Percentiles rank a stretch among this genome's conserved stretches.
phyloP scores from a whole-genome alignment of 495 filamentous ascomycete species.

The Letharia columbiana region DNA sequence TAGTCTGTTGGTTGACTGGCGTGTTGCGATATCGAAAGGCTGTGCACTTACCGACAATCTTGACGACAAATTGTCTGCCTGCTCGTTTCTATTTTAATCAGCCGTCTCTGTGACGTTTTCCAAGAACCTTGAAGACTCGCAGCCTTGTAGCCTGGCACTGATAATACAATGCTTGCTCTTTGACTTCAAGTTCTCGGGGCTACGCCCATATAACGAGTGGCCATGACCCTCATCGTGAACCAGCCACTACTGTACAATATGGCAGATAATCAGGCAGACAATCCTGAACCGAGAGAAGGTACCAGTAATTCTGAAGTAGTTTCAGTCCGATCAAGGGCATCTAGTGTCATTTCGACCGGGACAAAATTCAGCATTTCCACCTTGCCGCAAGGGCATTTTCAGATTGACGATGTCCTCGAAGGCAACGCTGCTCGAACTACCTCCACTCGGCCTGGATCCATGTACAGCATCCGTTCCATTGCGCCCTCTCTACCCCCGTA shows the following conservation, averaged over 20 bases:
- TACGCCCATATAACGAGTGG: neutral
- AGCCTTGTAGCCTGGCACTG: constrained; percentile 5
- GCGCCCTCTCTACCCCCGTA: constrained; percentile 21
- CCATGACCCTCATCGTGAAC: neutral
- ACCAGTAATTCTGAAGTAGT: neutral
- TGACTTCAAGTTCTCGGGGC: neutral
- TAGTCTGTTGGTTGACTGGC: neutral
- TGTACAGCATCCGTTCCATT: constrained; percentile 16
- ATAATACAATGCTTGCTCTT: neutral
- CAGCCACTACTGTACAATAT: neutral
- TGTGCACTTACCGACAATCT: neutral
- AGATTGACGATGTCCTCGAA: constrained; percentile 11
- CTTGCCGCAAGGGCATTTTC: constrained; percentile 11
- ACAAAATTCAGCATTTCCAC: constrained; percentile 22
- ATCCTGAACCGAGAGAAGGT: neutral
- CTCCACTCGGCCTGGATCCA: constrained; percentile 8
- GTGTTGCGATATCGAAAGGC: neutral
- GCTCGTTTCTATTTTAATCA: neutral
- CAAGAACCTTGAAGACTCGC: neutral
- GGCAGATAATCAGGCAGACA: neutral
- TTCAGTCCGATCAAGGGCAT: constrained; percentile 20
- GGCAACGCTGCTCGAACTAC: neutral
- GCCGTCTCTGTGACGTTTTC: neutral
- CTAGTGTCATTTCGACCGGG: constrained; percentile 21
- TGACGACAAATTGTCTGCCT: neutral